Percentiles rank a stretch among this genome's conserved stretches.
phyloP scores from a whole-genome alignment of 495 filamentous ascomycete genomes.

The Talaromyces stipitatus region DNA sequence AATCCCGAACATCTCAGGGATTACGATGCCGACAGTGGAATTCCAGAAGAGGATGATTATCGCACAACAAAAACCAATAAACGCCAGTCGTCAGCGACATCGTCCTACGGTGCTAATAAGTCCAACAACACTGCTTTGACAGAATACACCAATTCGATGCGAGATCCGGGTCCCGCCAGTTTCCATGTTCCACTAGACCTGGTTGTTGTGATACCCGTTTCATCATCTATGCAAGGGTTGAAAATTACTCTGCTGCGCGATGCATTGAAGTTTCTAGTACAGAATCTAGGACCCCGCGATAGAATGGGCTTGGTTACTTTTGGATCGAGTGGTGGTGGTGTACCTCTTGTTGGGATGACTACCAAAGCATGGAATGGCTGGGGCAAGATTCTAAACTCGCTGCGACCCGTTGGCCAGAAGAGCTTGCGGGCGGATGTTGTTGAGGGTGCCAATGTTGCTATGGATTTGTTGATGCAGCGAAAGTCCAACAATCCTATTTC shows the following conservation, averaged over 20 bases:
- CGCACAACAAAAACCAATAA: constrained; percentile 58
- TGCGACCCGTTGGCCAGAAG: constrained; percentile 92
- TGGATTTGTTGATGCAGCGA: constrained; percentile 97
- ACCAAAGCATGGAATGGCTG: constrained; percentile 90
- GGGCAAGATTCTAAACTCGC: constrained; percentile 78
- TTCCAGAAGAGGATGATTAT: constrained; percentile 90
- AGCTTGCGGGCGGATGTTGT: constrained; percentile 95
- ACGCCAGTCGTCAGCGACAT: constrained; percentile 80
- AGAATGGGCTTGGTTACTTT: constrained; percentile 98
- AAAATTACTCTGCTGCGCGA: constrained; percentile 97
- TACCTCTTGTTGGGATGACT: constrained; percentile 96
- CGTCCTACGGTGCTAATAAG: constrained; percentile 63
- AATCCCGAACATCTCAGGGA: constrained; percentile 53
- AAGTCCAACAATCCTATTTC: constrained; percentile 95
- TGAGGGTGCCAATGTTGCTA: constrained; percentile 95
- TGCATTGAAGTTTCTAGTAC: constrained; percentile 85
- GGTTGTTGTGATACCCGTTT: constrained; percentile 94
- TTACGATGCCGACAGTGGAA: constrained; percentile 71
- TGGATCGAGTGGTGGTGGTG: constrained; percentile 87
- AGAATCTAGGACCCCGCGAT: constrained; percentile 85
- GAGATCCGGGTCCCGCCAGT: constrained; percentile 44
- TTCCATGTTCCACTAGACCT: constrained; percentile 92
- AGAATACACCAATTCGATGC: constrained; percentile 59
- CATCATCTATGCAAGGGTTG: constrained; percentile 96
- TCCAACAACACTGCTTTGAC: constrained; percentile 40